Percentiles rank a stretch among this genome's conserved stretches.
phyloP scores from a whole-genome alignment of 129 eudicot genomes.

The Heracleum sosnowskyi region DNA sequence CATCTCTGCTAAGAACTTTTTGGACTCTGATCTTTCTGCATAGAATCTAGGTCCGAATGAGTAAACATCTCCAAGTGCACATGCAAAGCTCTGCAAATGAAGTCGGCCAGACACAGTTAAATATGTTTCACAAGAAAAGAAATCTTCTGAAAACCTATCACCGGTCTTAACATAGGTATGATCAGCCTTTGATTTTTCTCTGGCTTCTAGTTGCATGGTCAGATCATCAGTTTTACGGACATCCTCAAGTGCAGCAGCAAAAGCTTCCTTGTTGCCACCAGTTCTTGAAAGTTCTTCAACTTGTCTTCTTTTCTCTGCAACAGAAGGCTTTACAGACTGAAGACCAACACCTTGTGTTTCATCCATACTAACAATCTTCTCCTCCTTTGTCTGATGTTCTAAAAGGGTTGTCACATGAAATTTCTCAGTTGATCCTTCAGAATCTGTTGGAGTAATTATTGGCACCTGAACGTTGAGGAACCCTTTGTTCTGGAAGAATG shows the following conservation, averaged over 20 bases:
- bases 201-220: slow-evolving; percentile 49
- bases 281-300: slow-evolving; percentile 73
- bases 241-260: slow-evolving; percentile 64
- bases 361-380: slow-evolving; percentile 22
- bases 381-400: slow-evolving; percentile 17
- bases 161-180: slow-evolving; percentile 17
- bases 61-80: slow-evolving; percentile 87
- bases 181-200: slow-evolving; percentile 33
- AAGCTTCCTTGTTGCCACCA: slow-evolving; percentile 69
- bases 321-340: slow-evolving; percentile 49
- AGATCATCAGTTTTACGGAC: slow-evolving; percentile 50
- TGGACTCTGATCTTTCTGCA: slow-evolving; percentile 54
- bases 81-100: slow-evolving; percentile 88
- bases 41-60: slow-evolving; percentile 77
- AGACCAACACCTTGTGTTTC: slow-evolving; percentile 33
- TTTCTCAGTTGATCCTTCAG: slow-evolving; percentile 43
- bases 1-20: slow-evolving; percentile 55
- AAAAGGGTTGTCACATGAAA: slow-evolving; percentile 59
- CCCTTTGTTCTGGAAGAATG: slow-evolving; percentile 58
- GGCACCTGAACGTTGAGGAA: slow-evolving; percentile 79
- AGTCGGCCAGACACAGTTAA: slow-evolving; percentile 58
- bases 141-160: slow-evolving; percentile 31
- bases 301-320: slow-evolving; percentile 48
- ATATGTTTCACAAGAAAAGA: slow-evolving; percentile 54
- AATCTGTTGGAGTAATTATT: slow-evolving; percentile 49